phyloP scores from a whole-genome alignment of 805 yeast genomes.

The Suhomyces xylopsoci region DNA sequence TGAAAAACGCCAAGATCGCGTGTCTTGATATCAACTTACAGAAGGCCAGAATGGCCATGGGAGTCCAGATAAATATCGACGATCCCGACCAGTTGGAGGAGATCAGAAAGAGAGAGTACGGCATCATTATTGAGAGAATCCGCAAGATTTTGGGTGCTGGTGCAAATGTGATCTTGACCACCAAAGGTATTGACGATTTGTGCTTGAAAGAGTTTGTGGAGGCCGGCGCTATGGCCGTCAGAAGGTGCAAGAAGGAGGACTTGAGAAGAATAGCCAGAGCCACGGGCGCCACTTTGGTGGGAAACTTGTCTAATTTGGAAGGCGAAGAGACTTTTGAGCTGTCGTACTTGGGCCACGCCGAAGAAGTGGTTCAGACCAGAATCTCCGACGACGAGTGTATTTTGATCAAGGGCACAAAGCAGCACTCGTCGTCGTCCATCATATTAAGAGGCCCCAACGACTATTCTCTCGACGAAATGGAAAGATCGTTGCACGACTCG shows the following conservation, averaged over 20 bases:
- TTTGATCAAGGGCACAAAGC: slow-evolving; percentile 81
- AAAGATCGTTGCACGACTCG: slow-evolving; percentile 93
- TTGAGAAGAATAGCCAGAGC: slow-evolving; percentile 95
- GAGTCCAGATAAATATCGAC: slow-evolving; percentile 93
- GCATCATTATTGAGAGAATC: slow-evolving; percentile 78
- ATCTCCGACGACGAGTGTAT: slow-evolving; percentile 98
- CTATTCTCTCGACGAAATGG: slow-evolving; percentile 96
- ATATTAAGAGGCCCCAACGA: slow-evolving; percentile 95
- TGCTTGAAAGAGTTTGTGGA: slow-evolving; percentile 90
- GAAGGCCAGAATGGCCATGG: slow-evolving; percentile 96
- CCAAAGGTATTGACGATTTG: slow-evolving; percentile 92
- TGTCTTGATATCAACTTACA: slow-evolving; percentile 89
- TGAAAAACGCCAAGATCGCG: slow-evolving; percentile 76
- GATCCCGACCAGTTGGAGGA: slow-evolving; percentile 97
- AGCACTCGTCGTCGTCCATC: slow-evolving; percentile 88
- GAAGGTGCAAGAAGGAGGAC: slow-evolving; percentile 97
- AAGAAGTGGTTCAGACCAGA: slow-evolving; percentile 83
- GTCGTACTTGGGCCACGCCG: slow-evolving; percentile 82
- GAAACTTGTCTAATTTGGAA: slow-evolving; percentile 87
- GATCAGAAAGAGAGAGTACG: slow-evolving; percentile 84
- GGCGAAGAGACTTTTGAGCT: slow-evolving; percentile 92
- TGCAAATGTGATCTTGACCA: slow-evolving; percentile 88
- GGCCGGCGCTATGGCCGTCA: slow-evolving; percentile 89
- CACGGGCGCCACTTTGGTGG: slow-evolving; percentile 89
- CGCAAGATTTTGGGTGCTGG: slow-evolving; percentile 80